These are phyloP conservation scores for Phoma sp. DNA, from an alignment of 2,329 filamentous ascomycete genomes.

Conservation along the genomic window DNA sequence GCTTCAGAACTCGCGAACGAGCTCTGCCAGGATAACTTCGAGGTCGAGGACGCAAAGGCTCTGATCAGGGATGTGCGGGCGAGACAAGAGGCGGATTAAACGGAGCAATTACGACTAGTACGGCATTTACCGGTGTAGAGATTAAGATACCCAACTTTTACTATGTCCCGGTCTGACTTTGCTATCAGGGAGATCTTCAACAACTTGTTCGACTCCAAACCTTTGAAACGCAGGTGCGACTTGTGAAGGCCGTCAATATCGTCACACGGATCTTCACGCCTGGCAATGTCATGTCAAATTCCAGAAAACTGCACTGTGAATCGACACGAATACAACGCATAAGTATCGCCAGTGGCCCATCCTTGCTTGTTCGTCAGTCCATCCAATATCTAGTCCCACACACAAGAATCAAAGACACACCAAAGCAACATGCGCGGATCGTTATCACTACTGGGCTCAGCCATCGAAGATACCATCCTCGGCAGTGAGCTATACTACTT, in stretches of 20 bases:
- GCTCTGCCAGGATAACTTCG: slow-evolving; percentile 91
- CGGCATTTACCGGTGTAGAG: background rate
- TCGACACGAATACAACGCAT: background rate
- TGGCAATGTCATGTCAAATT: background rate
- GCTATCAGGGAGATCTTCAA: too few species aligned
- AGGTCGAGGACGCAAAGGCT: slow-evolving; percentile 96
- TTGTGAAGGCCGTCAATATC: background rate
- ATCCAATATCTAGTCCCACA: background rate
- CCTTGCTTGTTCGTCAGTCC: background rate
- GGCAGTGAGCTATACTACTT: too few species aligned
- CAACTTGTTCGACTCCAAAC: background rate
- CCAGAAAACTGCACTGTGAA: background rate
- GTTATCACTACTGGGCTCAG: too few species aligned
- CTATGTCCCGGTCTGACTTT: background rate
- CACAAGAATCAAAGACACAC: background rate
- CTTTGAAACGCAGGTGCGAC: too few species aligned
- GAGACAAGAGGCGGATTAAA: slow-evolving; percentile 45
- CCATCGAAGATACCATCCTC: too few species aligned
- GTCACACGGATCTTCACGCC: background rate
- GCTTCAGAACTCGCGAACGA: slow-evolving; percentile 86
- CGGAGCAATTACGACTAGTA: background rate
- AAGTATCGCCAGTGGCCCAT: background rate
- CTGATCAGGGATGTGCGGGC: slow-evolving; percentile 85
- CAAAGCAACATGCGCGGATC: too few species aligned
- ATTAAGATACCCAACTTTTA: background rate